Evolutionary conservation across 2,329 filamentous ascomycete species (phyloP).

Genomic region (Aspergillus sojae): DNA sequence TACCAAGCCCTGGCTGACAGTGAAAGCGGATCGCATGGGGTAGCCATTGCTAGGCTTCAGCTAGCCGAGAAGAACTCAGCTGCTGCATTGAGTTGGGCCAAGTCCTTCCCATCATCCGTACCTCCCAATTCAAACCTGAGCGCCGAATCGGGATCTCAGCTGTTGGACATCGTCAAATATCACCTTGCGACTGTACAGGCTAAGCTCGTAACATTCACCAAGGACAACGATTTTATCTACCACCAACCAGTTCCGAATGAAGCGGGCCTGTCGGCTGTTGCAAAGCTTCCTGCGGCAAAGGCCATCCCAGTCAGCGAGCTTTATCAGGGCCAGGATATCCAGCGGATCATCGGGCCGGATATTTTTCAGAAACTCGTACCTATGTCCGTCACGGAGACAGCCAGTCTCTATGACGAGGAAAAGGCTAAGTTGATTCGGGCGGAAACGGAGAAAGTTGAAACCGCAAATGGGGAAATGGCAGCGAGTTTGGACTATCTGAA

Average conservation of each 20-base stretch:
- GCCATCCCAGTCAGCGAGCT: constrained; percentile 95
- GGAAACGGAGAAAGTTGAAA: constrained; percentile 90
- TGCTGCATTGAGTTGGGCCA: constrained; percentile 75
- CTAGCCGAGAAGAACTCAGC: constrained; percentile 76
- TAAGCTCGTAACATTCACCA: constrained; percentile 72
- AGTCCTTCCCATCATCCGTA: constrained; percentile 76
- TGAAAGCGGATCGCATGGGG: constrained; percentile 82
- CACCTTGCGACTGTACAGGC: constrained; percentile 81
- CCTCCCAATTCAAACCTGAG: constrained; percentile 81
- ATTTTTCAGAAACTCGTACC: constrained; percentile 97
- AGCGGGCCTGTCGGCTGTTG: constrained; percentile 75
- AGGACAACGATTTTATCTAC: constrained; percentile 98
- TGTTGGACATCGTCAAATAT: constrained; percentile 82
- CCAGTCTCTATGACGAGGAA: constrained; percentile 96
- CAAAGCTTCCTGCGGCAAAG: constrained; percentile 92
- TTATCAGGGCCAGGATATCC: constrained; percentile 95
- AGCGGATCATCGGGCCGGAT: constrained; percentile 93
- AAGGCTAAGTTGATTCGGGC: constrained; percentile 94
- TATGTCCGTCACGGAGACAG: constrained; percentile 92
- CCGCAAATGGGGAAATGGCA: constrained; percentile 92
- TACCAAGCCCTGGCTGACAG: constrained; percentile 91
- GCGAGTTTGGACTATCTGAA: constrained; percentile 92
- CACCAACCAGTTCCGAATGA: constrained; percentile 89
- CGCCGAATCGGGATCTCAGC: constrained; percentile 71
- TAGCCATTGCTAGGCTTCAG: constrained; percentile 80